phyloP scores from a whole-genome alignment of 495 filamentous ascomycete species.

The Aspergillus conjunctus region DNA sequence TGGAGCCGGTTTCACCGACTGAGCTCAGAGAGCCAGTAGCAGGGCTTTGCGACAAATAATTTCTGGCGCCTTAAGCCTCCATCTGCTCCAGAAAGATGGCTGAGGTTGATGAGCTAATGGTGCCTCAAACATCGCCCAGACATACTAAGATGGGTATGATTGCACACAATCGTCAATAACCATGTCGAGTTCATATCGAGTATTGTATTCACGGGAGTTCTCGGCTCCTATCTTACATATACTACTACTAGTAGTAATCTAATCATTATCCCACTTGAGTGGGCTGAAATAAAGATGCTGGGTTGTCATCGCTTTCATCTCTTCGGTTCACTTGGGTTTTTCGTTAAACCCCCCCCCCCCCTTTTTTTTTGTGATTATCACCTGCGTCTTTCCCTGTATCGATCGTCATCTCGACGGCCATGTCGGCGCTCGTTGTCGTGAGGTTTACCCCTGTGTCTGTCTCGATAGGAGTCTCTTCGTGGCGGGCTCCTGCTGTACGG shows the following conservation, averaged over 20 bases:
- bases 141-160: too few relatives aligned
- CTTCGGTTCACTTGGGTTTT: not conserved
- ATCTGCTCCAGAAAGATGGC: not conserved
- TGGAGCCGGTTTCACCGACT: constrained; percentile 23
- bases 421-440: constrained; percentile 26
- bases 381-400: constrained; percentile 35
- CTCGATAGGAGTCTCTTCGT: constrained; percentile 29
- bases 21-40: not conserved
- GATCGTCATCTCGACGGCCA: constrained; percentile 34
- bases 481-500: constrained; percentile 58
- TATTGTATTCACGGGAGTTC: not conserved
- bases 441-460: constrained; percentile 19
- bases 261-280: not conserved
- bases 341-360: not conserved
- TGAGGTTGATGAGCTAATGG: not conserved
- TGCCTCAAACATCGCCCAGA: not conserved
- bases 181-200: too few relatives aligned
- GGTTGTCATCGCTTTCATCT: not conserved
- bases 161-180: too few relatives aligned
- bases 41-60: constrained; percentile 1
- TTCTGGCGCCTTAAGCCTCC: not conserved
- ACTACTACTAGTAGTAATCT: too few relatives aligned
- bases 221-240: not conserved
- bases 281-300: not conserved
- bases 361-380: constrained; percentile 20